Base-by-base conservation (phyloP, 352 stramenopile genomes). In the Peronospora farinosa region DNA sequence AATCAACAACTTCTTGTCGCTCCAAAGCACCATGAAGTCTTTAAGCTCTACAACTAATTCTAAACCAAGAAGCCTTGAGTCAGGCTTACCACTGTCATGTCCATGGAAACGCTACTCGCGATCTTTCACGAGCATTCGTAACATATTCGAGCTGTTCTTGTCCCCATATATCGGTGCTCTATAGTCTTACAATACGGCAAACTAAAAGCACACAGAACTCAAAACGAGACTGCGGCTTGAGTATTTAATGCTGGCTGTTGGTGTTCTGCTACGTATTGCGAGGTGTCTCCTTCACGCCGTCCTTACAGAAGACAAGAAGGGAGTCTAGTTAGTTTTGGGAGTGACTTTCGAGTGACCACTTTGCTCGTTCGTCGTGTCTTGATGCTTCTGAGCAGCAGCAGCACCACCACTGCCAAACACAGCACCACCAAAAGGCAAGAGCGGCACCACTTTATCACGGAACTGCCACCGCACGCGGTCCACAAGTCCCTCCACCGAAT, bases 401-500 rank as follows among this genome's bases (percentile, higher is more conserved):
- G 42, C 15, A 12, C n/a, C 30, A 7, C n/a, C n/a, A n/a, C 49
- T n/a, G 7, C 51, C 65, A 11, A 84, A 69, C 21, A 84, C 46
- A 3, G 53, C 59, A 36, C 81, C 81, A 28, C 69, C 63, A 57
- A 92, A 92, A 10, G 81, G 81, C 60, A 90, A 47, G 23, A 90
- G 45, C 37, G 81, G 78, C 23, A 65, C 37, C 55, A 92, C 69
- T 37, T 87, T 85, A 40, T 90, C 77, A 40, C 83, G 57, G 52
- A 88, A 89, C 43, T 92, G 81, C 81, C 78, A 90, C 39, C 74
- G 69, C 45, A 92, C 44, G 43, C 81, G 81, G 43, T 88, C 87
- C 21, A 95, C 47, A n/a, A 80, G 39, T 46, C 74, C 73, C 40
- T 86, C 74, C 21, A 94, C 57, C 38, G 77, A 92, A 78, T 99